These are phyloP conservation scores for Mycena maculata DNA, from an alignment of 768 basidiomycete genomes.

Conservation along the genomic window DNA sequence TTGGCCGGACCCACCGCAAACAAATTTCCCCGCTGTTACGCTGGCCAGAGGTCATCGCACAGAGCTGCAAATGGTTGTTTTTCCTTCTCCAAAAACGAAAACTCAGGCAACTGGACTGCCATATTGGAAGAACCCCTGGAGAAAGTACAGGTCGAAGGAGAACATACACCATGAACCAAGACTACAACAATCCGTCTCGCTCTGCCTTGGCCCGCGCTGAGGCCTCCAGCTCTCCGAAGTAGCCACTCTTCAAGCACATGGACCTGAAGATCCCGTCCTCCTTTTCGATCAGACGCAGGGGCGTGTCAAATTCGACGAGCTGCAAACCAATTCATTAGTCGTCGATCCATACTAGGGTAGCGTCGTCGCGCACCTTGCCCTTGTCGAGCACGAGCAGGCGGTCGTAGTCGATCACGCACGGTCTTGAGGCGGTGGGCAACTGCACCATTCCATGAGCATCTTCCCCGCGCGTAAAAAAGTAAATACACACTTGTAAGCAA, in stretches of 20 bases:
- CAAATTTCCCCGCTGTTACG: too few relatives aligned
- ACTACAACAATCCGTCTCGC: not conserved
- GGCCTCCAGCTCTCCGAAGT: constrained; percentile 30
- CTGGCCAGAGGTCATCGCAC: too few relatives aligned
- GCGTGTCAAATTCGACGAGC: constrained; percentile 61
- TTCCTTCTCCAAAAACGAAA: too few relatives aligned
- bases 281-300: constrained; percentile 58
- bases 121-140: too few relatives aligned
- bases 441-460: not conserved
- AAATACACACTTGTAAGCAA: constrained; percentile 60
- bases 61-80: too few relatives aligned
- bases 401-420: constrained; percentile 67
- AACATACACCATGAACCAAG: too few relatives aligned
- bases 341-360: too few relatives aligned
- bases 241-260: constrained; percentile 61
- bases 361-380: constrained; percentile 43
- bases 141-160: too few relatives aligned
- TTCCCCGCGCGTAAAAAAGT: constrained; percentile 37
- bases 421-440: constrained; percentile 33
- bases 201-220: constrained; percentile 15
- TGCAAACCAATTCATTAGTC: not conserved
- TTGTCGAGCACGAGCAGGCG: constrained; percentile 67
- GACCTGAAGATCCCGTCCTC: constrained; percentile 60
- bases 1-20: too few relatives aligned
- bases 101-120: too few relatives aligned